These are phyloP conservation scores for Coprinopsis cinerea DNA, from an alignment of 768 basidiomycete species.

Conservation along the genomic window DNA sequence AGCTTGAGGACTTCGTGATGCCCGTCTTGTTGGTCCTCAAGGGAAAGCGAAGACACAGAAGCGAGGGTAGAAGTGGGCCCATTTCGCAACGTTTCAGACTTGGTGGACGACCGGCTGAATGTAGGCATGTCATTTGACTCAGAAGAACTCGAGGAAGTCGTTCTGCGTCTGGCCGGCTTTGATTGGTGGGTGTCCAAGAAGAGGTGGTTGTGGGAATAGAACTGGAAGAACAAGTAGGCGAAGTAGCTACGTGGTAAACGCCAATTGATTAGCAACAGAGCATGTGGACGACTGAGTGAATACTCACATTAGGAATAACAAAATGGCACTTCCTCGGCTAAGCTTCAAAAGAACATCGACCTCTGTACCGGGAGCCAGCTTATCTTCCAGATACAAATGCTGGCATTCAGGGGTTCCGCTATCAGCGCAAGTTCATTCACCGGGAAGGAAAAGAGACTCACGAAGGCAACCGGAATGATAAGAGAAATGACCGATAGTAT, in stretches of 20 bases:
- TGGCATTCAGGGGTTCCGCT: conserved; percentile 13
- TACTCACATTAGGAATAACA: conserved; percentile 39
- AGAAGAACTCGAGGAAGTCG: conserved; percentile 14
- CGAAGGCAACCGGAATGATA: conserved; percentile 60
- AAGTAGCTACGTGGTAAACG: conserved; percentile 2
- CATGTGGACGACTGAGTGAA: neutral
- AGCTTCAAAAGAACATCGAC: conserved; percentile 36
- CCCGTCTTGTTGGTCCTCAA: too few species aligned
- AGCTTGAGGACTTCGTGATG: conserved; percentile 20
- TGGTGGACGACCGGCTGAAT: conserved; percentile 17
- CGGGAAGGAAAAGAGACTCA: conserved; percentile 19
- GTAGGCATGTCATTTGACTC: conserved; percentile 9
- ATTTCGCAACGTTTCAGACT: conserved; percentile 16
- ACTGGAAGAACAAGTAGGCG: conserved; percentile 44
- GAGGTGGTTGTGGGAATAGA: conserved; percentile 45
- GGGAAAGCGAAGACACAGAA: conserved; percentile 12
- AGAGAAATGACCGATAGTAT: conserved; percentile 68
- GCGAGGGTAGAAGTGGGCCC: conserved; percentile 10
- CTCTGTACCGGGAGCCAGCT: conserved; percentile 30
- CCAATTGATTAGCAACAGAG: neutral
- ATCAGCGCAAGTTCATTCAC: conserved; percentile 13
- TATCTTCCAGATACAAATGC: conserved; percentile 32
- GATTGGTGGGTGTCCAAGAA: conserved; percentile 30
- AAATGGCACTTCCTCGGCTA: conserved; percentile 42
- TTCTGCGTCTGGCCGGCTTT: too few species aligned